Conservation (phyloP, 345 rosid genomes). For the Lepidium aucheri region DNA sequence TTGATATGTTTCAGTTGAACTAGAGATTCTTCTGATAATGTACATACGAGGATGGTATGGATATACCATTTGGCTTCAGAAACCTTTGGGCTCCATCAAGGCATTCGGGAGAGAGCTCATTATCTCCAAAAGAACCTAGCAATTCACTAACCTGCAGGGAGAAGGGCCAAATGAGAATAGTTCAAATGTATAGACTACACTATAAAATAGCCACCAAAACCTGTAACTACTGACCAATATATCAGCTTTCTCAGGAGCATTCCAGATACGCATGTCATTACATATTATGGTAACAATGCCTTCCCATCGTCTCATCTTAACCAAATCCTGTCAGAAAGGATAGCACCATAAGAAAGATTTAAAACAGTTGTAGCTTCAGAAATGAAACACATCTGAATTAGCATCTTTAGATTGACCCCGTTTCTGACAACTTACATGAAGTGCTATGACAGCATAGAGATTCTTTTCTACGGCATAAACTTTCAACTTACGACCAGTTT, state of each 20-base stretch:
- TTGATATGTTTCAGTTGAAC: not conserved
- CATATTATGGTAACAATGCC: constrained; percentile 68
- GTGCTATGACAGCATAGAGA: constrained; percentile 77
- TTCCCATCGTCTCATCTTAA: constrained; percentile 45
- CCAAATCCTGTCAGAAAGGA: not conserved
- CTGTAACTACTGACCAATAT: constrained; percentile 49
- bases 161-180: constrained; percentile 3
- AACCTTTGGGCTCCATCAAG: constrained; percentile 99
- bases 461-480: constrained; percentile 91
- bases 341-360: not conserved
- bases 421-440: constrained; percentile 50
- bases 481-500: constrained; percentile 62
- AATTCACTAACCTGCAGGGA: constrained; percentile 70
- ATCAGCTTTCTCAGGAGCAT: constrained; percentile 93
- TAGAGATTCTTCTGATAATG: not conserved
- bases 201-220: not conserved
- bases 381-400: constrained; percentile 27
- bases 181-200: not conserved
- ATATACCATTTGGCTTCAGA: constrained; percentile 84
- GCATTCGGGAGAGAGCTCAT: constrained; percentile 99
- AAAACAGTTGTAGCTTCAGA: constrained; percentile 35
- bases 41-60: constrained; percentile 94
- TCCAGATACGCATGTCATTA: constrained; percentile 92
- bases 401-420: not conserved
- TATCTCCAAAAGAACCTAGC: constrained; percentile 97